phyloP scores from a whole-genome alignment of 2,329 filamentous ascomycete genomes.

The Aspergillus alliaceus region DNA sequence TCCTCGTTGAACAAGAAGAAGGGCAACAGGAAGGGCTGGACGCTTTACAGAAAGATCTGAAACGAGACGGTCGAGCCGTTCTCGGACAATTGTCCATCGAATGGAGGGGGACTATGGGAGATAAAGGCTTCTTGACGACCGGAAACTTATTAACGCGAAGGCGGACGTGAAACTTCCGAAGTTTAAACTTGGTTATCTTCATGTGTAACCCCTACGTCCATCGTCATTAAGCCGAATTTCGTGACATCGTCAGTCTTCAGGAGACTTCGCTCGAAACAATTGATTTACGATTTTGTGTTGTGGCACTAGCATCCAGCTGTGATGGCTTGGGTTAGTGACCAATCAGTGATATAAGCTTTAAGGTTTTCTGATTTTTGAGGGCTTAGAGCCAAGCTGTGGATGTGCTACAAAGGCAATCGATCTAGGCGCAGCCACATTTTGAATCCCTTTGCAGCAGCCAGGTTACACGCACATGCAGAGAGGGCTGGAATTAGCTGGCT shows the following conservation, averaged over 20 bases:
- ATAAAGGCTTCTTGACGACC: constrained; percentile 81
- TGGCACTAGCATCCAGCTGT: background rate
- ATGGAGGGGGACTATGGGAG: constrained; percentile 89
- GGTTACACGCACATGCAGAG: background rate
- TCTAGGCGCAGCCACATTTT: background rate
- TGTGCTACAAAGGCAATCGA: background rate
- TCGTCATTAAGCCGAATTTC: background rate
- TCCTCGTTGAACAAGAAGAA: constrained; percentile 58
- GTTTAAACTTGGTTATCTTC: background rate
- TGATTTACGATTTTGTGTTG: background rate
- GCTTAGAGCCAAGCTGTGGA: background rate
- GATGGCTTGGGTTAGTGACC: background rate
- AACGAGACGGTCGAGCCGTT: constrained; percentile 54
- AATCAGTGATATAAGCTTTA: background rate
- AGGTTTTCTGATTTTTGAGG: no score
- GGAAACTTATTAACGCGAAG: constrained; percentile 65
- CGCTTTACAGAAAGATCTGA: constrained; percentile 51
- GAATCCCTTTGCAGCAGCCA: background rate
- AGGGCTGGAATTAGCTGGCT: background rate
- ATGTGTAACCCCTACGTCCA: background rate
- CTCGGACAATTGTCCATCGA: constrained; percentile 83
- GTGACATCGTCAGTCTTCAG: background rate
- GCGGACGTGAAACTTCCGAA: constrained; percentile 25
- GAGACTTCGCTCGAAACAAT: background rate
- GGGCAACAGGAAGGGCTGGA: constrained; percentile 51